These are phyloP conservation scores for Lunasporangiospora selenospora DNA, from an alignment of 192 early-diverging fungal genomes.

Conservation along the genomic window DNA sequence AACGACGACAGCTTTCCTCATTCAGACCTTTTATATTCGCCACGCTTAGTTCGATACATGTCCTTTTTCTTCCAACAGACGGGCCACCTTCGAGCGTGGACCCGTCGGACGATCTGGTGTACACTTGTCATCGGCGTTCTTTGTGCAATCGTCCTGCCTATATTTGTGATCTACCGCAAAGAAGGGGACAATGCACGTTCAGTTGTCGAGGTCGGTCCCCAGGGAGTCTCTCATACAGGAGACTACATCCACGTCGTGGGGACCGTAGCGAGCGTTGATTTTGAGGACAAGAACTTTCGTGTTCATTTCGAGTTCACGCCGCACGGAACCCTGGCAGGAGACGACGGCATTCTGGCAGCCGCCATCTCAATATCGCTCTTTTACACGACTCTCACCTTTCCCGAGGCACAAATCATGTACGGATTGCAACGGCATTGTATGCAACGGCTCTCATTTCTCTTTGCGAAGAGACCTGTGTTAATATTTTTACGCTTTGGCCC, in stretches of 20 bases:
- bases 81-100: constrained; percentile 27
- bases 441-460: background rate
- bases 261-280: constrained; percentile 51
- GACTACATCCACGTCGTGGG: constrained; percentile 48
- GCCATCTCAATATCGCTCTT: constrained; percentile 25
- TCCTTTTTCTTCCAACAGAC: constrained; percentile 15
- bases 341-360: constrained; percentile 37
- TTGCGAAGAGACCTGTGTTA: background rate
- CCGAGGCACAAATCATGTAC: constrained; percentile 45
- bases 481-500: background rate
- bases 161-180: constrained; percentile 30
- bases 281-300: constrained; percentile 52
- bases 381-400: constrained; percentile 40
- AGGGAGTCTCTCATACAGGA: constrained; percentile 33
- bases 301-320: constrained; percentile 54
- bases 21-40: too few relatives aligned
- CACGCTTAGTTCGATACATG: background rate
- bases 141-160: constrained; percentile 35
- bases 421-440: background rate
- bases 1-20: too few relatives aligned
- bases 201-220: constrained; percentile 26
- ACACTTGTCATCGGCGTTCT: constrained; percentile 27
- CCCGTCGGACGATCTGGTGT: constrained; percentile 21
- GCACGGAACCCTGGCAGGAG: constrained; percentile 48
- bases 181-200: constrained; percentile 33